A percentile compares a stretch with the other conserved stretches of the same genome.
Conservation (phyloP, 176 grass and related monocot species). For the Oryza coarctata region DNA sequence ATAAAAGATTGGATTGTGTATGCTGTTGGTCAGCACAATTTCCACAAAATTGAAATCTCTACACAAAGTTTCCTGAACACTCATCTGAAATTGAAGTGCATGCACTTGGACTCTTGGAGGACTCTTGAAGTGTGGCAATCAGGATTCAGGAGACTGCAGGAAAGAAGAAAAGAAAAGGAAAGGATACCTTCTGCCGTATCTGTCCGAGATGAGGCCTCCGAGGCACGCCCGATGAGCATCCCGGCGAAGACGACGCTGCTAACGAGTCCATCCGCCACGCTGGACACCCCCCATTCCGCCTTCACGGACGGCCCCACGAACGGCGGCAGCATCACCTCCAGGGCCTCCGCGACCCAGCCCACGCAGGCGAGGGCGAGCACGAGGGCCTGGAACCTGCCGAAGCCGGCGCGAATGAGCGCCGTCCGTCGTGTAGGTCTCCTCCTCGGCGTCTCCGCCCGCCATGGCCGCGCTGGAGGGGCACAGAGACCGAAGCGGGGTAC, state of each 20-base stretch:
- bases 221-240: slow-evolving; percentile 51
- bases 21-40: background rate
- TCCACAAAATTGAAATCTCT: background rate
- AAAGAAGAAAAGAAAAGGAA: background rate
- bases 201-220: slow-evolving; percentile 51
- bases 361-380: slow-evolving; percentile 41
- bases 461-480: background rate
- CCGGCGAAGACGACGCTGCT: slow-evolving; percentile 57
- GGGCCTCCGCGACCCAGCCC: slow-evolving; percentile 55
- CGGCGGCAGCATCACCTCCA: slow-evolving; percentile 62
- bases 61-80: background rate
- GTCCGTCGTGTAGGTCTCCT: slow-evolving; percentile 48
- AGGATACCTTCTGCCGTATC: slow-evolving; percentile 51
- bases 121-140: background rate
- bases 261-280: slow-evolving; percentile 41
- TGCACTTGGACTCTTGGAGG: background rate
- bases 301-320: slow-evolving; percentile 53
- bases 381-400: slow-evolving; percentile 60
- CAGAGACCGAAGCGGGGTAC: background rate
- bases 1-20: background rate
- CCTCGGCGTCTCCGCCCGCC: slow-evolving; percentile 28
- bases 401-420: slow-evolving; percentile 50
- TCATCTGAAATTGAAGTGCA: background rate
- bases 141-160: background rate
- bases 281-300: slow-evolving; percentile 50